These are phyloP conservation scores for Cubamyces sp. DNA, from an alignment of 768 basidiomycete genomes.

Conservation along the genomic window DNA sequence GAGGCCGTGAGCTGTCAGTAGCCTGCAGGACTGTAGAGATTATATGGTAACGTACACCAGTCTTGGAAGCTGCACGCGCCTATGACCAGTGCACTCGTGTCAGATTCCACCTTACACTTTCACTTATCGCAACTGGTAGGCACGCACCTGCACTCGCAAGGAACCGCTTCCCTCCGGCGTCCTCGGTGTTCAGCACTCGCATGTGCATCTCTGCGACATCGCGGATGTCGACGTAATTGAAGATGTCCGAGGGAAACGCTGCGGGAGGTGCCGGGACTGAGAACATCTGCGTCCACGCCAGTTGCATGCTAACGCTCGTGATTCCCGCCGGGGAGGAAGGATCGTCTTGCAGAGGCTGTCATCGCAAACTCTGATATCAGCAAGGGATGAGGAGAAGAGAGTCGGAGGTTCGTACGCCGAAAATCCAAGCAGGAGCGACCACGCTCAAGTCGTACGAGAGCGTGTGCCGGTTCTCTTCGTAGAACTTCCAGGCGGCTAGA, in stretches of 20 bases:
- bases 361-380: background rate
- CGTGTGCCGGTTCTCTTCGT: slow-evolving; percentile 46
- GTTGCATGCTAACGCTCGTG: background rate
- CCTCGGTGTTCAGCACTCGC: slow-evolving; percentile 33
- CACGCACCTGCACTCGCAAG: slow-evolving; percentile 36
- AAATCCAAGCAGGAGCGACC: slow-evolving; percentile 52
- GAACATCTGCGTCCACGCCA: slow-evolving; percentile 3
- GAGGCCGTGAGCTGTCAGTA: background rate
- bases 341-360: slow-evolving; percentile 7
- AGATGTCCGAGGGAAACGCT: background rate
- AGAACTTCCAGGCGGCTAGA: slow-evolving; percentile 31
- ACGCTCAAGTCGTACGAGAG: slow-evolving; percentile 40
- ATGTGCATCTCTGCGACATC: slow-evolving; percentile 39
- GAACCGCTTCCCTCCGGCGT: slow-evolving; percentile 45
- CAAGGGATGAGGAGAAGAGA: too few relatives aligned
- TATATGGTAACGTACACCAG: slow-evolving; percentile 13
- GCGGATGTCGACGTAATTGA: slow-evolving; percentile 39
- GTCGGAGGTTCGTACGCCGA: slow-evolving; percentile 8
- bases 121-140: background rate
- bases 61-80: slow-evolving; percentile 26
- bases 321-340: background rate
- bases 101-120: background rate
- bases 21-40: background rate
- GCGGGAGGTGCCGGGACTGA: background rate
- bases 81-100: background rate